phyloP scores from a whole-genome alignment of 805 yeast species.

The Metschnikowia gelsemii region DNA sequence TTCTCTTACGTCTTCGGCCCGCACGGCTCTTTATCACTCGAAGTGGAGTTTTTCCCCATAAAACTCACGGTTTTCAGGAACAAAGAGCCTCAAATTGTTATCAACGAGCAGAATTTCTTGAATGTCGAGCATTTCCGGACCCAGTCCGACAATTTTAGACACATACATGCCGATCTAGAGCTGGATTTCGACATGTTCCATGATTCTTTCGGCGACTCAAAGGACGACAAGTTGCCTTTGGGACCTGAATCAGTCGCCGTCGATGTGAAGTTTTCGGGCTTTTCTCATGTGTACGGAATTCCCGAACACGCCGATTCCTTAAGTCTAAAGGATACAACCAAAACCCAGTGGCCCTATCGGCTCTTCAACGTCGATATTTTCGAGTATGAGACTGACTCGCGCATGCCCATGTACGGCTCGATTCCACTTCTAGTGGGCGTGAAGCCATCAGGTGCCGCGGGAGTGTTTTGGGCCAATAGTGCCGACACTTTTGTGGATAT shows the following conservation, averaged over 20 bases:
- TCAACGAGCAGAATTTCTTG: constrained; percentile 70
- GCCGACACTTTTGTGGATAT: constrained; percentile 93
- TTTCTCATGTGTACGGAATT: constrained; percentile 77
- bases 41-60: constrained; percentile 48
- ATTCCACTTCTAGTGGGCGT: constrained; percentile 84
- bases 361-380: constrained; percentile 92
- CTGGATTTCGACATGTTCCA: constrained; percentile 61
- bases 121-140: constrained; percentile 81
- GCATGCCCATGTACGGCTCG: constrained; percentile 91
- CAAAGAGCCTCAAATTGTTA: constrained; percentile 46
- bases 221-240: constrained; percentile 61
- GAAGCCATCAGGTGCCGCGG: constrained; percentile 57
- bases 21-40: constrained; percentile 39
- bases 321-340: constrained; percentile 66
- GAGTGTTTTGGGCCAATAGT: constrained; percentile 86
- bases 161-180: constrained; percentile 51
- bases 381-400: constrained; percentile 82
- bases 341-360: constrained; percentile 69
- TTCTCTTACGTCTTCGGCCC: constrained; percentile 37
- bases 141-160: constrained; percentile 25
- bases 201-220: constrained; percentile 70
- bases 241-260: constrained; percentile 90
- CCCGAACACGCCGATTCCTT: constrained; percentile 93
- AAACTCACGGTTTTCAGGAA: constrained; percentile 48
- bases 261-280: constrained; percentile 67